Percentiles rank a stretch among this genome's conserved stretches.
Conservation (phyloP, 768 basidiomycete genomes). For the Phlebiopsis gigantea region DNA sequence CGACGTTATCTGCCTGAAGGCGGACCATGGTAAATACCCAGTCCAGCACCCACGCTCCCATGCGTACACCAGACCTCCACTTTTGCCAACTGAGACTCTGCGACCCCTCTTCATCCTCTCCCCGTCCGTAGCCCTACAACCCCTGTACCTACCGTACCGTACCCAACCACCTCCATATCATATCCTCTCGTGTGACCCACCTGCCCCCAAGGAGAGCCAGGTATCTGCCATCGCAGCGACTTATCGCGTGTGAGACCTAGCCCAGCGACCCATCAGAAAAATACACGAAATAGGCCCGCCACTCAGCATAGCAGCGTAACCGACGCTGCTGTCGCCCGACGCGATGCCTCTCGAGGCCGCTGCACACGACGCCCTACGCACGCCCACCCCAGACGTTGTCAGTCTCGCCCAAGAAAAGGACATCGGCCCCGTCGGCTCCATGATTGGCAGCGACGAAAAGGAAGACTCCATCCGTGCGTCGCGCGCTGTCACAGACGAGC, state of each 20-base stretch:
- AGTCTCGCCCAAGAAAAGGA: neutral
- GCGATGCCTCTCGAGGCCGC: neutral
- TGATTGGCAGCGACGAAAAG: neutral
- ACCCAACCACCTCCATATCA: neutral
- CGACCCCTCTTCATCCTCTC: neutral
- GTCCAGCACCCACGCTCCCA: neutral
- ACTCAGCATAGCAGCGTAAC: no score
- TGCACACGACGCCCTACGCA: no score
- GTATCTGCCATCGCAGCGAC: no score
- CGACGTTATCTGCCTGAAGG: neutral
- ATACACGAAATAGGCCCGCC: no score
- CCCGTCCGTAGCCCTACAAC: neutral
- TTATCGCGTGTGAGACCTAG: no score
- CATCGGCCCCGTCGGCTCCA: neutral
- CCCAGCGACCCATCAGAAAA: no score
- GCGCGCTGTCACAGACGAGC: neutral
- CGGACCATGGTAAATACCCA: neutral
- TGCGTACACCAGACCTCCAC: neutral
- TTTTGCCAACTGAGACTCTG: neutral
- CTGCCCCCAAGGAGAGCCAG: neutral
- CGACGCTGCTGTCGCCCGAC: neutral
- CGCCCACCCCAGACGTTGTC: neutral
- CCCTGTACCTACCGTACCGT: neutral
- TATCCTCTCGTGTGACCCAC: neutral
- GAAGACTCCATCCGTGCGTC: conserved; percentile 1